Base-by-base conservation (phyloP, 192 early-diverging fungal species). In the Backusella macrospora region DNA sequence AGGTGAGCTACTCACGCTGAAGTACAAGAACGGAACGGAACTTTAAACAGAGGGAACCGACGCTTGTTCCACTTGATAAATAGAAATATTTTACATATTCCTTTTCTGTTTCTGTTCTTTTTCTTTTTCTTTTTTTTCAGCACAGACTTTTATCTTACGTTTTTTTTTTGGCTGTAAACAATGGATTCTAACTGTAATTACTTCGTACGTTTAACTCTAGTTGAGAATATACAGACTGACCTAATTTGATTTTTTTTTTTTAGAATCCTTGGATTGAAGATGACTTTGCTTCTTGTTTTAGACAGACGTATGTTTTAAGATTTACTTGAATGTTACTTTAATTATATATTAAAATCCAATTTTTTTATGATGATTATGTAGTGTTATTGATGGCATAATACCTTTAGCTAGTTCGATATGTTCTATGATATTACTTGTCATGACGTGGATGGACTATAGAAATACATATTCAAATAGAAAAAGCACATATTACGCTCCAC, bases 231-330 rank as follows among this genome's bases (percentile, higher is more conserved):
- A 18, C 64, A 9, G 14, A 34, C 29, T 34, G 29, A 34, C 29
- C 38, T 37, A 13, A 38, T 6, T 38, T 40, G 10, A 12, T 16
- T 65, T 65, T 34, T 16, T 37, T n/a, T 40, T 0, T 8, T 10
- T 16, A 73, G 71, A 37, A 66, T 49, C 72, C 72, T 46, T 66
- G 62, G 72, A 21, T 38, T 67, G 70, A 62, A 37, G 43, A 72
- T 63, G 71, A 77, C 48, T 72, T 77, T 55, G 8, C 65, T 8
- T 55, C 76, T 62, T 70, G 68, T 37, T 77, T 77, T 64, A 62
- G 76, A 66, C 39, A 72, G 62, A 72, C 49, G 76, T 77, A 77
- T 42, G 68, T 68, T 62, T 12, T 6, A 21, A 7, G 40, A n/a
- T 39, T 23, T 21, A 42, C 72, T 81, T 1, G 82, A 73, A 48